These are phyloP conservation scores for Candida stauntonica DNA, from an alignment of 805 yeast species.

Conservation along the genomic window DNA sequence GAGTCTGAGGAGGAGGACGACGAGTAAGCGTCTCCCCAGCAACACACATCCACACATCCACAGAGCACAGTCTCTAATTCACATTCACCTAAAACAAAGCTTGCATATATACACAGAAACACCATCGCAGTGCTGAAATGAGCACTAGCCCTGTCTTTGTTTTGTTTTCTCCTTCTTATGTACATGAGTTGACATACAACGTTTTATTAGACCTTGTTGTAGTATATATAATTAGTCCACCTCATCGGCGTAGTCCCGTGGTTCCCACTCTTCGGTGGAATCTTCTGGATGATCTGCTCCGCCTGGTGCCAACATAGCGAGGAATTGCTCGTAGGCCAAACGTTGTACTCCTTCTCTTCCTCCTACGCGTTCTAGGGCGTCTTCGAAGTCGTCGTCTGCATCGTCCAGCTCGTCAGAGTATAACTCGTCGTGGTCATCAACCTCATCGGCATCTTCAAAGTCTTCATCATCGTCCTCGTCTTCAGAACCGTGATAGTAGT, in stretches of 20 bases:
- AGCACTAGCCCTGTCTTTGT: constrained; percentile 3
- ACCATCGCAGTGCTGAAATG: too few species aligned
- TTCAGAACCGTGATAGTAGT: not conserved
- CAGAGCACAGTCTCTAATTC: too few species aligned
- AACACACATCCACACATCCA: not conserved
- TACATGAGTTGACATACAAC: constrained; percentile 9
- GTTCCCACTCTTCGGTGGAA: not conserved
- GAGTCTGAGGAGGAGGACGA: constrained; percentile 62
- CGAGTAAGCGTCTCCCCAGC: constrained; percentile 28
- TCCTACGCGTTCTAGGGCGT: too few species aligned
- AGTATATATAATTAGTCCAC: constrained; percentile 2
- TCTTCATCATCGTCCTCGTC: constrained; percentile 1
- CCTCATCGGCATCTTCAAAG: constrained; percentile 1
- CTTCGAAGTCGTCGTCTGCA: not conserved
- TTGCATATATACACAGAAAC: constrained; percentile 12
- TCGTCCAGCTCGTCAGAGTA: constrained; percentile 1
- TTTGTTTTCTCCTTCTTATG: constrained; percentile 1
- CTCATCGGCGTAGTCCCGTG: constrained; percentile 3
- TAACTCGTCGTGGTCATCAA: not conserved
- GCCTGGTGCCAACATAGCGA: too few species aligned
- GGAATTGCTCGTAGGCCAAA: not conserved
- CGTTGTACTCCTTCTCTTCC: not conserved
- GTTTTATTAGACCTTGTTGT: too few species aligned
- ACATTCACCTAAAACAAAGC: constrained; percentile 9
- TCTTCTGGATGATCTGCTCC: not conserved